Evolutionary conservation across 2,329 filamentous ascomycete genomes (phyloP).

Genomic region (Onygenales sp.): DNA sequence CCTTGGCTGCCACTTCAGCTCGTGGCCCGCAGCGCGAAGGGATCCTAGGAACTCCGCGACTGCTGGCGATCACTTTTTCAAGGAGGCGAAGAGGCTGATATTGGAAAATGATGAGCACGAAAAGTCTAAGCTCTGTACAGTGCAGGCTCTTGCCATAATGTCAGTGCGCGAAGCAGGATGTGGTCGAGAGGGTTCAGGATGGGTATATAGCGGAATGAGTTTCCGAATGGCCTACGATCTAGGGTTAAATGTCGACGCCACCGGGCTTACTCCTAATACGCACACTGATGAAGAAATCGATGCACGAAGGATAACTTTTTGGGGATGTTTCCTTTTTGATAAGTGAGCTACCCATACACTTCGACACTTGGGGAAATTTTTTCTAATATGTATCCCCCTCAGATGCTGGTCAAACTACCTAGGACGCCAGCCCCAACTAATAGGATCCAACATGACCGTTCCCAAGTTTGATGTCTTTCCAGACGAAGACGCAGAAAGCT

Average conservation of each 20-base stretch:
- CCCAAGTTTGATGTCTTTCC: conserved; percentile 88
- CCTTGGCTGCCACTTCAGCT: conserved; percentile 87
- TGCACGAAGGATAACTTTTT: conserved; percentile 83
- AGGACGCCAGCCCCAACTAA: conserved; percentile 78
- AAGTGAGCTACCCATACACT: conserved; percentile 46
- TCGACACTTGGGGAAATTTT: not conserved
- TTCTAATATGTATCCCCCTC: not conserved
- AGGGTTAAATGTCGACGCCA: conserved; percentile 76
- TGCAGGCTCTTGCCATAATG: conserved; percentile 91
- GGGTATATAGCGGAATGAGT: conserved; percentile 97
- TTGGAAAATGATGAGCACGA: conserved; percentile 90
- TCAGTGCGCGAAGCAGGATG: conserved; percentile 93
- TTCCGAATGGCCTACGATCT: conserved; percentile 96
- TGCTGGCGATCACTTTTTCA: conserved; percentile 92
- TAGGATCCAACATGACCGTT: conserved; percentile 68
- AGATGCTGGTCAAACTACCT: conserved; percentile 95
- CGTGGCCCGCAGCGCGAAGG: conserved; percentile 60
- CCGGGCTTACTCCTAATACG: conserved; percentile 51
- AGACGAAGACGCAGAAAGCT: conserved; percentile 72
- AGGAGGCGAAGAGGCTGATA: conserved; percentile 81
- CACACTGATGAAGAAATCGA: conserved; percentile 79
- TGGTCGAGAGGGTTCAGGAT: conserved; percentile 86
- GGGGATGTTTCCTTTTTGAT: conserved; percentile 97
- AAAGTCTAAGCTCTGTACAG: conserved; percentile 75
- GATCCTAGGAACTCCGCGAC: conserved; percentile 67